Evolutionary conservation across 169 alveolate species (phyloP).

Genomic region (Toxoplasma gondii): DNA sequence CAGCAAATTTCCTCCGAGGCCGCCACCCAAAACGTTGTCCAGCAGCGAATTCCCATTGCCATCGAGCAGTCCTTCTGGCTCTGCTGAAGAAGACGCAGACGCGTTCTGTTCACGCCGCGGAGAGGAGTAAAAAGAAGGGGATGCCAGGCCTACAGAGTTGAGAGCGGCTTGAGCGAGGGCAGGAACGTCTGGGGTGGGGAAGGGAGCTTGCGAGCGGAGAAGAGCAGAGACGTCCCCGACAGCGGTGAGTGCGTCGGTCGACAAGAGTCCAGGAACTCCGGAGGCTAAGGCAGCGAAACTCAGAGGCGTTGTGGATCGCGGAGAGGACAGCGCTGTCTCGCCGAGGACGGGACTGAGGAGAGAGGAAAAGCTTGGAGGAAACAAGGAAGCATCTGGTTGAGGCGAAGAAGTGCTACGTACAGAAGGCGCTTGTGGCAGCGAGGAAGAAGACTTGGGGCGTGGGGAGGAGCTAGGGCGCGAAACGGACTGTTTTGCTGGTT

Average conservation of each 20-base stretch:
- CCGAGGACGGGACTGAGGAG: not conserved
- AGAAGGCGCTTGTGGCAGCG: too few relatives aligned
- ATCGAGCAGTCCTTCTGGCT: not conserved
- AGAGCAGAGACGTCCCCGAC: not conserved
- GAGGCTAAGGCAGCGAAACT: not conserved
- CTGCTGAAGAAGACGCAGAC: not conserved
- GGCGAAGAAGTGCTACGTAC: not conserved
- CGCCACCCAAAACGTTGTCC: not conserved
- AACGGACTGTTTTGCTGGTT: too few relatives aligned
- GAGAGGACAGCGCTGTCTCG: not conserved
- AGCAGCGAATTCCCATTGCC: not conserved
- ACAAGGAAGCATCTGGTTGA: not conserved
- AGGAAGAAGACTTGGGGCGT: too few relatives aligned
- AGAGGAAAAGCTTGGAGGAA: not conserved
- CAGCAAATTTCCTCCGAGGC: not conserved
- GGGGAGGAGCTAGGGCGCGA: too few relatives aligned
- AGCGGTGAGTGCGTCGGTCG: not conserved
- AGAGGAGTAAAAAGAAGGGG: not conserved
- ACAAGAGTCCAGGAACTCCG: not conserved
- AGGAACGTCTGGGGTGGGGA: not conserved
- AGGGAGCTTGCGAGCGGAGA: not conserved
- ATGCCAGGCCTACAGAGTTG: not conserved
- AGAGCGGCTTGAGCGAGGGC: constrained; percentile 13
- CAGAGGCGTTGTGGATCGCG: not conserved
- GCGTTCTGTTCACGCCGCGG: not conserved